Conservation (phyloP, 2,329 filamentous ascomycete genomes). For the Epichloe scottii region DNA sequence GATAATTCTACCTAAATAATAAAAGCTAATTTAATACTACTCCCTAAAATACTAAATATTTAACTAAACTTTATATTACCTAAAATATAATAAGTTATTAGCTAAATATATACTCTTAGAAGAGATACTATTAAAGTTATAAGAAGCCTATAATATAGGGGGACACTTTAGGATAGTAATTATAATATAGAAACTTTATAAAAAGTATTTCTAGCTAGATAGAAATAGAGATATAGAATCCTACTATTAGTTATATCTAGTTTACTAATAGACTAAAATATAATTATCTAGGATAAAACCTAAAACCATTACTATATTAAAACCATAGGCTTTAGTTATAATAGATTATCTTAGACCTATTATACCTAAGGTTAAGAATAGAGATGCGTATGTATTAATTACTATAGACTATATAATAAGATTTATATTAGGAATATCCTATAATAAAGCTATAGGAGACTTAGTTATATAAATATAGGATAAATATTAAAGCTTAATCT, state of each 20-base stretch:
- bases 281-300: too few relatives aligned
- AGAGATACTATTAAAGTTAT: too few relatives aligned
- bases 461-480: background rate
- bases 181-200: background rate
- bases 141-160: background rate
- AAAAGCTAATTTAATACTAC: background rate
- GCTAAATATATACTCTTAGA: background rate
- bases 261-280: background rate
- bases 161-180: background rate
- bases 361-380: background rate
- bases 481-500: background rate
- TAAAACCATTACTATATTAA: background rate
- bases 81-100: background rate
- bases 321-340: background rate
- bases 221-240: background rate
- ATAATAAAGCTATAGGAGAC: background rate
- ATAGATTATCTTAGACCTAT: too few relatives aligned
- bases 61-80: background rate
- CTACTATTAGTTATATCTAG: background rate
- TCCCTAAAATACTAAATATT: background rate
- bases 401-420: background rate
- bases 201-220: too few relatives aligned
- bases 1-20: background rate
- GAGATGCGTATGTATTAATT: background rate
- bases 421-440: background rate